Percentiles rank a stretch among this genome's conserved stretches.
phyloP scores from a whole-genome alignment of 305 asterid species.

The Lippia alba region DNA sequence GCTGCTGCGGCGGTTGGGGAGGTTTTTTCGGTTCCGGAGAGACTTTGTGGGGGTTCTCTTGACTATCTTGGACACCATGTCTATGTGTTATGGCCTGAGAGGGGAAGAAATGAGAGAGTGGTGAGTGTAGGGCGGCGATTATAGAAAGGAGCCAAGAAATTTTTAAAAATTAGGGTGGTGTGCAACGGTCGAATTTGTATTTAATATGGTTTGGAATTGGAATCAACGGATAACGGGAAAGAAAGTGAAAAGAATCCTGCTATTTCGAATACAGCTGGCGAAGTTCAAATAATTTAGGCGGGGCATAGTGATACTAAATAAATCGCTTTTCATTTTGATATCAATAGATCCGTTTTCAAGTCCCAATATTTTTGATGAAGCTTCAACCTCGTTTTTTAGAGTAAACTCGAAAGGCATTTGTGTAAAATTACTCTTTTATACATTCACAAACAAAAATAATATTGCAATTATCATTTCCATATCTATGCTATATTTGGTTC shows the following conservation, averaged over 20 bases:
- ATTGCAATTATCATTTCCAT: too few species aligned
- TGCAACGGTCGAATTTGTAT: slow-evolving; percentile 66
- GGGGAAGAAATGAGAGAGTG: background rate
- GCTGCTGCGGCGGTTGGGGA: slow-evolving; percentile 52
- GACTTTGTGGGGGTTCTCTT: slow-evolving; percentile 84
- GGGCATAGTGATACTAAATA: background rate
- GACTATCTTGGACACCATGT: slow-evolving; percentile 76
- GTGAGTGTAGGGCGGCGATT: background rate
- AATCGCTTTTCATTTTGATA: background rate
- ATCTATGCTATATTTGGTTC: too few species aligned
- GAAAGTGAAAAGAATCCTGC: too few species aligned
- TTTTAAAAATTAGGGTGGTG: slow-evolving; percentile 41
- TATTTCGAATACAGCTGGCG: slow-evolving; percentile 33
- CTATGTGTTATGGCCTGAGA: background rate
- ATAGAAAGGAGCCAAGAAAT: background rate
- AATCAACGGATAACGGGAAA: slow-evolving; percentile 16
- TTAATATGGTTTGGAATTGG: slow-evolving; percentile 40
- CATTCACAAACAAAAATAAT: too few species aligned
- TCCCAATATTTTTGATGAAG: background rate
- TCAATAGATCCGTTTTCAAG: background rate
- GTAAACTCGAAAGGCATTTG: too few species aligned
- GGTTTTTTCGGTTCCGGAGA: slow-evolving; percentile 50
- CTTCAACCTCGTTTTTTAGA: background rate
- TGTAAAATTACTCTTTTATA: too few species aligned
- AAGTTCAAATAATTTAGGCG: slow-evolving; percentile 39